Percentiles rank a stretch among this genome's conserved stretches.
Evolutionary conservation across 1,284 basidiomycete genomes (phyloP).

Genomic region (Irpex lacteus): DNA sequence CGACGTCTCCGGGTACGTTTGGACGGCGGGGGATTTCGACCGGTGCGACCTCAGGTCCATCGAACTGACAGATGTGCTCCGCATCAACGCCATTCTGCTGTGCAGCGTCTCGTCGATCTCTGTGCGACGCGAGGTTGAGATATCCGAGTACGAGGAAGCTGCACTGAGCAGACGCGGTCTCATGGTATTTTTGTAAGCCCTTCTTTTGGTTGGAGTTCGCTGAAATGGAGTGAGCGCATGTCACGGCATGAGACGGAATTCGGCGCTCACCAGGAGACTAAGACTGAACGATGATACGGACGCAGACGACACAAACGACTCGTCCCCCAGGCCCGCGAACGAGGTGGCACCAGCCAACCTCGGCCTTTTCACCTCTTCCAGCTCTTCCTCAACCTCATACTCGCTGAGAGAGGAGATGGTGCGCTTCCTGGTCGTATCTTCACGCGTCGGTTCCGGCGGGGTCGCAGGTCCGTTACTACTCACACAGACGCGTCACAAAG

Average conservation of each 20-base stretch:
- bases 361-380: constrained; percentile 8
- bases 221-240: background rate
- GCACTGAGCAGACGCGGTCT: constrained; percentile 9
- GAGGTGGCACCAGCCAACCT: constrained; percentile 4
- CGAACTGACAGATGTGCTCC: constrained; percentile 8
- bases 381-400: background rate
- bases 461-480: background rate
- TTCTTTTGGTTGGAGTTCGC: constrained; percentile 2
- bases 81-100: constrained; percentile 8
- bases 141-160: constrained; percentile 9
- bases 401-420: constrained; percentile 4
- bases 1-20: constrained; percentile 16
- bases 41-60: constrained; percentile 8
- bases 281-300: background rate
- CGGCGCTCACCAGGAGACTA: background rate
- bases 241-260: background rate
- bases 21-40: constrained; percentile 13
- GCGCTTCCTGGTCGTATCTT: constrained; percentile 7
- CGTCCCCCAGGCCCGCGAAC: constrained; percentile 1
- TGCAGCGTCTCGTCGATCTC: constrained; percentile 4
- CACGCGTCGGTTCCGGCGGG: background rate
- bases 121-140: constrained; percentile 2
- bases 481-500: background rate
- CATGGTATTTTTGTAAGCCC: background rate
- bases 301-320: background rate